Evolutionary conservation across 257 asterid species (phyloP), one percentile per base, ranked within the genome.

Genomic region (Gardenia jasminoides): DNA sequence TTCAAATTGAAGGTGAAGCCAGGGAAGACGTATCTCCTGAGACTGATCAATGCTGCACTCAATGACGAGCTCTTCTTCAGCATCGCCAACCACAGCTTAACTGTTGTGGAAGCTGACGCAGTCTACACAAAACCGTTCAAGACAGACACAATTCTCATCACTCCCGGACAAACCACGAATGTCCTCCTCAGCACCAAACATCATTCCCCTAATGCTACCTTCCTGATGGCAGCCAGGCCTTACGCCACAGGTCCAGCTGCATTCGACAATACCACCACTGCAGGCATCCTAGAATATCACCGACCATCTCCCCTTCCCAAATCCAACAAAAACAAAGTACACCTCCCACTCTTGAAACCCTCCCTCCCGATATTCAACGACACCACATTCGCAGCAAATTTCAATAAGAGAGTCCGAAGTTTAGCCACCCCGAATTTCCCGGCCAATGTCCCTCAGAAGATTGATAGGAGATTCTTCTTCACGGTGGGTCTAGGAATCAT

Each of bases 131-230:
- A 91, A 78, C 97, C 92, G 10, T 90, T 90, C 76, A 80, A 81
- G 77, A 86, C 91, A 10, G 70, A 80, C 28, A 82, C 77, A 17
- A 48, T 88, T 69, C 87, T 88, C 12, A 78, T 91, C 6, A 80
- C 94, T 1, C 97, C 94, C 0, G 97, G 97, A 70, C 97, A 91
- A 64, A 91, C 96, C 3, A 85, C 92, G 2, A 89, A 89, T 44
- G 87, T 91, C 5, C 89, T 88, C 1, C 84, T 91, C 81, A 86
- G 73, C 39, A 79, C 94, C 7, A 81, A 80, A 56, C 78, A 71
- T 48, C 79, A 47, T 6, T 87, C 70, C n/a, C 94, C 97, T 10
- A 86, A 85, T 36, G 83, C 90, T 3, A 77, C 78, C 19, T 90
- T 88, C 75, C 86, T 88, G 58, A 88, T 91, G 78, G 77, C 85